A percentile compares a stretch with the other conserved stretches of the same genome.
phyloP scores from a whole-genome alignment of 441 rosid species.

The Corymbia calophylla region DNA sequence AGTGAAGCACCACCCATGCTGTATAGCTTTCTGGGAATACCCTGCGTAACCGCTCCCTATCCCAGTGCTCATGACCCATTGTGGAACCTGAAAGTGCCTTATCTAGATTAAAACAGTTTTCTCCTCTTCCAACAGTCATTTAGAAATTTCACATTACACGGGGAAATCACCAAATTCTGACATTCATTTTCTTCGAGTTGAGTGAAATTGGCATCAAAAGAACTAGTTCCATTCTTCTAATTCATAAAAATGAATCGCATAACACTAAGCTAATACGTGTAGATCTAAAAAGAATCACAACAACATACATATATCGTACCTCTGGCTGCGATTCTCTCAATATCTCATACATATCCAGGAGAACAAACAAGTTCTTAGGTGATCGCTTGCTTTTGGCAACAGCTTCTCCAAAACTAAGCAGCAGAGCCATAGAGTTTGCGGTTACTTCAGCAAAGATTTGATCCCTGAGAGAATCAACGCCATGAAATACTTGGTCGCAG shows the following conservation, averaged over 20 bases:
- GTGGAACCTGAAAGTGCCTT: not conserved
- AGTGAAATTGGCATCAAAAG: not conserved
- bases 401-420: constrained; percentile 92
- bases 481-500: constrained; percentile 79
- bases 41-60: not conserved
- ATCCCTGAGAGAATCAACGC: constrained; percentile 63
- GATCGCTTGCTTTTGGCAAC: constrained; percentile 94
- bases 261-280: not conserved
- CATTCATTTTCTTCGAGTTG: not conserved
- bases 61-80: not conserved
- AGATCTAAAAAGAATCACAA: not conserved
- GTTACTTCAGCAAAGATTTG: constrained; percentile 87
- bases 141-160: not conserved
- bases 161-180: not conserved
- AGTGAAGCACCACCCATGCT: not conserved
- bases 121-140: not conserved
- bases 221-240: not conserved
- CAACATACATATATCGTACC: constrained; percentile 31
- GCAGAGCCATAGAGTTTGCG: constrained; percentile 58
- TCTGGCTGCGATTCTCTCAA: constrained; percentile 87
- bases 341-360: constrained; percentile 91
- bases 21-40: not conserved
- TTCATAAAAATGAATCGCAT: not conserved
- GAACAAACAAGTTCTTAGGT: constrained; percentile 76
- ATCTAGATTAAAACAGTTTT: not conserved